Conservation (phyloP, 257 asterid species). For the Schizonepeta tenuifolia region DNA sequence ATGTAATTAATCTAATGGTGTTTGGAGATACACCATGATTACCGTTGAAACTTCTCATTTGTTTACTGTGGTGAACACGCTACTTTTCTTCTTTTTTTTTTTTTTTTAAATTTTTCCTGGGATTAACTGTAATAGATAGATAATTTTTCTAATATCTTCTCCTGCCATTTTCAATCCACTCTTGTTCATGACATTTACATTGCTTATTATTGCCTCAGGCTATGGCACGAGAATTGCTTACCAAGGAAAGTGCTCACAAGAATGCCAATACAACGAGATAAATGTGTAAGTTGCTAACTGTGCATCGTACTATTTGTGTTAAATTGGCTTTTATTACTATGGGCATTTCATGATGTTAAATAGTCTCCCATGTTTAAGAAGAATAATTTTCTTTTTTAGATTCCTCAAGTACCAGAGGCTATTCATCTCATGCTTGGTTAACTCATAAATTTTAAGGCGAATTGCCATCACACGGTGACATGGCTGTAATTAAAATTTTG, state of each 20-base stretch:
- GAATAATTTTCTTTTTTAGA: not conserved
- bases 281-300: slow-evolving; percentile 27
- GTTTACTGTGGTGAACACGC: no score
- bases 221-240: not conserved
- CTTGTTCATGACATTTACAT: no score
- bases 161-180: no score
- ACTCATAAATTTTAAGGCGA: not conserved
- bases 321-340: no score
- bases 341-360: no score
- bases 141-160: no score
- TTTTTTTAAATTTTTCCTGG: no score
- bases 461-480: not conserved
- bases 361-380: no score
- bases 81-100: no score
- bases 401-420: not conserved
- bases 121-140: no score
- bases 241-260: not conserved
- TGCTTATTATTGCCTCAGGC: slow-evolving; percentile 12
- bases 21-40: not conserved
- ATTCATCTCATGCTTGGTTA: not conserved
- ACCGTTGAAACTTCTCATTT: not conserved
- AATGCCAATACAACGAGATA: slow-evolving; percentile 3
- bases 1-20: no score
- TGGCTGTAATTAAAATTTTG: not conserved
- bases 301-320: not conserved